Conservation (phyloP, 2,329 filamentous ascomycete genomes). For the Aspergillus sp. region DNA sequence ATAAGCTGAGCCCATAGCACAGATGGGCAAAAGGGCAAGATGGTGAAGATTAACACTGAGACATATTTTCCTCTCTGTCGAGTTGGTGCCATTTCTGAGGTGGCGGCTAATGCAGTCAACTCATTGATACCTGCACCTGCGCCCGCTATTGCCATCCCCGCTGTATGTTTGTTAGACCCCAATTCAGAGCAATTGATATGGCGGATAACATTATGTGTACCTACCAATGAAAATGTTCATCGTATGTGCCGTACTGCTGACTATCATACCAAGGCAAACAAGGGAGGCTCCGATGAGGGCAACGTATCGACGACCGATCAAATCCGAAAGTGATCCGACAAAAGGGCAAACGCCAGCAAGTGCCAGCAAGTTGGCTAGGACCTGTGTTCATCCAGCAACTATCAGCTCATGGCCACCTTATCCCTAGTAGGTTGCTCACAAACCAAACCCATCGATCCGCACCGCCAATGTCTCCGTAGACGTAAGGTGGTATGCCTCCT, state of each 20-base stretch:
- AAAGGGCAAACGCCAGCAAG: constrained; percentile 62
- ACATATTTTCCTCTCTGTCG: constrained; percentile 66
- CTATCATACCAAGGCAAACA: constrained; percentile 61
- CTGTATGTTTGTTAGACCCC: constrained; percentile 32
- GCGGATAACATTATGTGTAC: constrained; percentile 27
- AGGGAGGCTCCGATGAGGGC: constrained; percentile 57
- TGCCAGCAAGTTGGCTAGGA: constrained; percentile 56
- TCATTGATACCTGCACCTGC: constrained; percentile 69
- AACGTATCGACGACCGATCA: constrained; percentile 63
- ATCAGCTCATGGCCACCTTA: neutral
- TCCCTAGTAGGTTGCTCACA: constrained; percentile 29
- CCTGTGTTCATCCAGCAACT: constrained; percentile 26
- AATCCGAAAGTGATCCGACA: constrained; percentile 66
- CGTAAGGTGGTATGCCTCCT: constrained; percentile 54
- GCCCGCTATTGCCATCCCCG: constrained; percentile 61
- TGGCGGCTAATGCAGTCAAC: constrained; percentile 67
- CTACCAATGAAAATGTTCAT: constrained; percentile 66
- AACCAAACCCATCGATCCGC: constrained; percentile 65
- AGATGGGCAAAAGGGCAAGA: constrained; percentile 64
- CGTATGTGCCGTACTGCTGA: constrained; percentile 57
- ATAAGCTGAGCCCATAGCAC: constrained; percentile 64
- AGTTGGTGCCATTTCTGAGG: constrained; percentile 68
- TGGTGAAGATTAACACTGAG: constrained; percentile 61
- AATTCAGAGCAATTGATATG: neutral
- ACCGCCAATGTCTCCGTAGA: constrained; percentile 64